Base-by-base conservation (phyloP, 306 rosid species). In the Nissolia schottii region DNA sequence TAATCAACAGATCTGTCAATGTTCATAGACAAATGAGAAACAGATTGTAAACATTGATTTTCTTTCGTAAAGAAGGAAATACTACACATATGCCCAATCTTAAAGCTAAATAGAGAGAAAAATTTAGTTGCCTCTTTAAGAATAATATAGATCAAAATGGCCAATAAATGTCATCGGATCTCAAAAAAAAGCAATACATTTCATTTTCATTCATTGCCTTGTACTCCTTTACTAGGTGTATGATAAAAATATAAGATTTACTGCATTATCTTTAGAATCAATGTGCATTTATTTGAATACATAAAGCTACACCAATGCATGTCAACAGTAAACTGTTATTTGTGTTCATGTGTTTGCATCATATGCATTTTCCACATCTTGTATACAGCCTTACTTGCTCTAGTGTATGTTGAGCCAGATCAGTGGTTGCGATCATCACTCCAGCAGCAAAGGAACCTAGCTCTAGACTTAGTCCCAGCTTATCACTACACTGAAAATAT, bases 361-460 rank as follows among this genome's bases (percentile, higher is more conserved):
- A 57, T 58, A 6, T 34, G 38, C 59, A 66, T 43, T 78, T 71
- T 56, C 64, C 54, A 56, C 46, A 41, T 62, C 29, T 40, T 22
- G 38, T 46, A 70, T 7, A 14, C 32, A 65, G 53, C 45, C 87
- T 79, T 84, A 89, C 99, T 84, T 95, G 96, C 83, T 95, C 96
- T 59, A 95, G 92, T 27, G 99, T 91, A 81, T 95, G 99, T 68
- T 92, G 97, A 78, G 90, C 96, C 69, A 89, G 87, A 89, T 88
- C 97, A 60, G 99, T 95, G 73, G 99, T 95, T 76, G 99, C 85
- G 77, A 95, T 91, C 97, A 95, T 95, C 81, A 95, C 97, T 74
- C 99, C 99, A 43, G 99, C 97, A 22, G 99, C 99, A 85, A 91
- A 95, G 46, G 99, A 88, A 70, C 99, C 99, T 49, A 95, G 77